phyloP scores from a whole-genome alignment of 495 filamentous ascomycete species.

The Astrothelium subdiscretum region DNA sequence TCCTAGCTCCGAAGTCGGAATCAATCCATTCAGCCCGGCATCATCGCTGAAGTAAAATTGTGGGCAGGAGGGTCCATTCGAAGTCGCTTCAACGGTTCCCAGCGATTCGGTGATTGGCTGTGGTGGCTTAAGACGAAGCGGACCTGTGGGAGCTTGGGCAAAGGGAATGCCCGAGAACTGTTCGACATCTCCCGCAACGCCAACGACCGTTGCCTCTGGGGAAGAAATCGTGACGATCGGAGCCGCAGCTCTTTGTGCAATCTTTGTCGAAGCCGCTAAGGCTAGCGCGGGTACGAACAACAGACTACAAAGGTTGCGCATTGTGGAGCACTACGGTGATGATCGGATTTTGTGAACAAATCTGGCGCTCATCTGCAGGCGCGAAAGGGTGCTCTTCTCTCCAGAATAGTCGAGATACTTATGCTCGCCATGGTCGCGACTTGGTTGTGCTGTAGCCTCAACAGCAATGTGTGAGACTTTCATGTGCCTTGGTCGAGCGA shows the following conservation, averaged over 20 bases:
- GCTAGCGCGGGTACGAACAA: constrained; percentile 11
- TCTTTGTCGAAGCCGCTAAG: constrained; percentile 10
- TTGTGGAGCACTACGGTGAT: not conserved
- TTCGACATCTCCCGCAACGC: constrained; percentile 13
- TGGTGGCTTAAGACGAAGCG: constrained; percentile 48
- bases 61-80: constrained; percentile 21
- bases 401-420: not conserved
- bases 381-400: not conserved
- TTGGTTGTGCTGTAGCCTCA: not conserved
- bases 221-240: constrained; percentile 16
- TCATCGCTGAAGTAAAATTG: constrained; percentile 38
- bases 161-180: constrained; percentile 54
- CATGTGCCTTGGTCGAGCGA: not conserved
- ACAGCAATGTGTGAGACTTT: not conserved
- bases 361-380: not conserved
- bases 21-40: constrained; percentile 14
- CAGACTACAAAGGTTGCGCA: not conserved
- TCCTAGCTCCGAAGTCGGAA: constrained; percentile 37
- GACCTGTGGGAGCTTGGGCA: constrained; percentile 45
- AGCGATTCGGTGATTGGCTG: constrained; percentile 36
- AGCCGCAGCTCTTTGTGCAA: constrained; percentile 8
- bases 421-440: not conserved
- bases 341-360: not conserved
- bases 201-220: constrained; percentile 17
- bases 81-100: constrained; percentile 19